Evolutionary conservation across 2,329 filamentous ascomycete species (phyloP), one percentile per base, ranked within the genome.

Genomic region (Cyclaneusma minus): DNA sequence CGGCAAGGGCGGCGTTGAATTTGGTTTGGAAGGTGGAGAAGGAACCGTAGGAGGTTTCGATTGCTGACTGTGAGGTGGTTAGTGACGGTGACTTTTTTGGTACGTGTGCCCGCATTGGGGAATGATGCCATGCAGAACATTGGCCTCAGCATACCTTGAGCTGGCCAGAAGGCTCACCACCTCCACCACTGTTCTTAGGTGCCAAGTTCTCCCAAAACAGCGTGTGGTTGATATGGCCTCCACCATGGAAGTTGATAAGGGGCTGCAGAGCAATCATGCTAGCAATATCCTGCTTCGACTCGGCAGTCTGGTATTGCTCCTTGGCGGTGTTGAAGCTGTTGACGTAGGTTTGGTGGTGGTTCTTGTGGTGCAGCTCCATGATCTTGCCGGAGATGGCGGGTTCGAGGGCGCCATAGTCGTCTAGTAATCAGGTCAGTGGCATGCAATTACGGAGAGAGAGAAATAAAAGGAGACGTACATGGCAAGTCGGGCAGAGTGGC

Each of bases 361-460:
- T 87, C 59, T 69, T 75, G 69, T 93, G 80, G 65, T 93, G 85
- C 23, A 92, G 70, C 61, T 92, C 81, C 85, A 93, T 93, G 62
- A 93, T 93, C 58, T 89, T 72, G 52, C 79, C 78, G 25, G 78
- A 85, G 60, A 93, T 72, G 47, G 63, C 49, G 26, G 70, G 70
- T 61, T 98, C 89, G 44, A 98, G 83, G 27, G 85, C 89, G 50
- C 78, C 82, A 55, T 94, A 98, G 65, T 94, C 89, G 52, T 95
- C 87, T 93, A 15, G 23, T 13, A 15, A 7, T 16, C 13, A 14
- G 23, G 12, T 29, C 7, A 27, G 10, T 15, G 21, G 21, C n/a
- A 12, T 12, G n/a, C 21, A 6, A 22, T 6, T 22, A 13, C 13
- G 9, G 28, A 28, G 16, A 8, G 10, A 21, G 10, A 7, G 17